Base-by-base conservation (phyloP, 331 rosid species). In the Quercus tomentella region DNA sequence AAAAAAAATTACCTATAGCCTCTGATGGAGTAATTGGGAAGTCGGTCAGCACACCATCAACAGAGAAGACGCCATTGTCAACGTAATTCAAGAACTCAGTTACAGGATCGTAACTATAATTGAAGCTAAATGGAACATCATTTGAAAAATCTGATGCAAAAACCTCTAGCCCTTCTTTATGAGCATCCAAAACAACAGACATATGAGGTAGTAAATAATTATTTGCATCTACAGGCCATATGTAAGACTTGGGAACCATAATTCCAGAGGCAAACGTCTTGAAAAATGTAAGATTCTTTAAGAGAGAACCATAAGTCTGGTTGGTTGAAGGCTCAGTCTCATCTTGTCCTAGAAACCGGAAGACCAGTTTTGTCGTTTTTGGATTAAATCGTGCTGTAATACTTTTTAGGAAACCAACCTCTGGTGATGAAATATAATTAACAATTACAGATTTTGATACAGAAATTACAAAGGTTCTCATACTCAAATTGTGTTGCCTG, bases 231-330 rank as follows among this genome's bases (percentile, higher is more conserved):
- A 82, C 75, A 58, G 98, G 99, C 98, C 93, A 92, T 82, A 96
- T 90, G 85, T 93, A 96, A 75, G 4, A 21, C 84, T 89, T 96
- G 60, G 98, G 98, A 86, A 96, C 91, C 54, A 96, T 81, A 86
- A 96, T 93, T 90, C 99, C 99, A 5, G 98, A 93, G 79, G 97
- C 93, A 87, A 96, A 92, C 2, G 97, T 89, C 87, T 86, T 93
- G 87, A 96, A 86, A 73, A 72, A 88, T 57, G 97, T 88, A 60
- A 96, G 98, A 86, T 96, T 93, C 21, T 79, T 85, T 55, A 75
- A 71, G 26, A 96, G 87, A 21, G 97, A 85, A 69, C 76, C 92
- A 49, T 96, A 96, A 57, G 92, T 96, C 88, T 87, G 97, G 80
- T 96, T 93, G 72, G 83, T 88, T 41, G 97, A 87, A 43, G 94